These are phyloP conservation scores for Nemania sp. DNA, from an alignment of 2,329 filamentous ascomycete species.

Conservation along the genomic window DNA sequence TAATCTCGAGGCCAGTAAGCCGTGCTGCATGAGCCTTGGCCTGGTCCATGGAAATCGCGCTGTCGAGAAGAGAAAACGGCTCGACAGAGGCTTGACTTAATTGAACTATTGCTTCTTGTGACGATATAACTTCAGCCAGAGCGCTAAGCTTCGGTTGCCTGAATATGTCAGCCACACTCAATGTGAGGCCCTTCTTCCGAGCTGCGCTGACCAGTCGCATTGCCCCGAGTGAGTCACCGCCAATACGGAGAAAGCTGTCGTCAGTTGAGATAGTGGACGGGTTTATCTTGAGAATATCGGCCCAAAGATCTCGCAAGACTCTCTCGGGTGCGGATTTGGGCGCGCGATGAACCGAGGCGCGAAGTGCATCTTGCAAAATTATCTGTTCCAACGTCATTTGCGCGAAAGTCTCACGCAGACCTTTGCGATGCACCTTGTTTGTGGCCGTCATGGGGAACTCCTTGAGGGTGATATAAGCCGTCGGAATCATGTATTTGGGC, in stretches of 20 bases:
- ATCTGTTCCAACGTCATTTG: neutral
- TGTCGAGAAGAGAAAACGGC: slow-evolving; percentile 6
- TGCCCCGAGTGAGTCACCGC: slow-evolving; percentile 52
- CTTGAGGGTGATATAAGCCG: slow-evolving; percentile 23
- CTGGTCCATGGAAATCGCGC: neutral
- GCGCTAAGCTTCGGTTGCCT: slow-evolving; percentile 5
- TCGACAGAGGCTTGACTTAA: neutral
- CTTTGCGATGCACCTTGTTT: slow-evolving; percentile 24
- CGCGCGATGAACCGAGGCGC: neutral
- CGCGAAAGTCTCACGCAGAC: neutral
- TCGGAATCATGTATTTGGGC: slow-evolving; percentile 30
- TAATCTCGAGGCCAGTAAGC: neutral
- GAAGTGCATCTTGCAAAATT: neutral
- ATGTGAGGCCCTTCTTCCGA: neutral
- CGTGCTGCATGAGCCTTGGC: slow-evolving; percentile 1
- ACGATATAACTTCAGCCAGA: slow-evolving; percentile 4
- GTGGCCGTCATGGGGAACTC: slow-evolving; percentile 24
- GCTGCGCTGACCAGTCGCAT: slow-evolving; percentile 44
- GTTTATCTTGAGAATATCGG: neutral
- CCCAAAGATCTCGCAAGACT: slow-evolving; percentile 10
- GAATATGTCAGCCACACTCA: slow-evolving; percentile 23
- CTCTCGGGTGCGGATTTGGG: neutral
- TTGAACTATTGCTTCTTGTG: neutral
- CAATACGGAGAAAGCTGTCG: slow-evolving; percentile 53
- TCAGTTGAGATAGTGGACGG: slow-evolving; percentile 41